Conservation (phyloP, 768 basidiomycete genomes). For the Lentinula sp. region DNA sequence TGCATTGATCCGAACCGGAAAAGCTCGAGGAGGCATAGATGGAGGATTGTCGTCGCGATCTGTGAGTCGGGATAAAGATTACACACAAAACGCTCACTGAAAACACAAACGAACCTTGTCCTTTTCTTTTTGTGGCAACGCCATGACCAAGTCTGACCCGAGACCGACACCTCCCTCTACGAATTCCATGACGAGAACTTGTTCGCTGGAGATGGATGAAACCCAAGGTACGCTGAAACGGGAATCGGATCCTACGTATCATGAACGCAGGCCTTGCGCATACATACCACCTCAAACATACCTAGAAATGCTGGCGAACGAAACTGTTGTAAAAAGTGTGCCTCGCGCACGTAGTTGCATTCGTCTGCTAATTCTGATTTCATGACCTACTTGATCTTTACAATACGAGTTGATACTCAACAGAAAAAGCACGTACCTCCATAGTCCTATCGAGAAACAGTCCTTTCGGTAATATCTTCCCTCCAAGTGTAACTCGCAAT, state of each 20-base stretch:
- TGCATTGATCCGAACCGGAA: slow-evolving; percentile 94
- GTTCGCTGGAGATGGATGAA: slow-evolving; percentile 73
- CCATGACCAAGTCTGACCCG: slow-evolving; percentile 51
- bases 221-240: slow-evolving; percentile 85
- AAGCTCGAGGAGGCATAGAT: slow-evolving; percentile 84
- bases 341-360: slow-evolving; percentile 87
- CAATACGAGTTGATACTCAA: not conserved
- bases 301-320: slow-evolving; percentile 27
- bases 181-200: slow-evolving; percentile 86
- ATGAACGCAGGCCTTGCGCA: not conserved
- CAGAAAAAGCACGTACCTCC: slow-evolving; percentile 32
- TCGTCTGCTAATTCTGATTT: slow-evolving; percentile 87
- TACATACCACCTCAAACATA: not conserved
- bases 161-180: slow-evolving; percentile 72
- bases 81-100: not conserved
- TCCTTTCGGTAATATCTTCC: slow-evolving; percentile 78
- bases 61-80: slow-evolving; percentile 20
- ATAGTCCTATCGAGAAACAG: slow-evolving; percentile 88
- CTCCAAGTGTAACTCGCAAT: slow-evolving; percentile 49
- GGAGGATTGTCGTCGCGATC: slow-evolving; percentile 81
- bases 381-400: slow-evolving; percentile 56
- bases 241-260: slow-evolving; percentile 44
- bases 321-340: slow-evolving; percentile 61
- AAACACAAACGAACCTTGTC: slow-evolving; percentile 51
- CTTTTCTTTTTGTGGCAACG: slow-evolving; percentile 58